Conservation (phyloP, 768 basidiomycete species). For the Amanita fuliginea region DNA sequence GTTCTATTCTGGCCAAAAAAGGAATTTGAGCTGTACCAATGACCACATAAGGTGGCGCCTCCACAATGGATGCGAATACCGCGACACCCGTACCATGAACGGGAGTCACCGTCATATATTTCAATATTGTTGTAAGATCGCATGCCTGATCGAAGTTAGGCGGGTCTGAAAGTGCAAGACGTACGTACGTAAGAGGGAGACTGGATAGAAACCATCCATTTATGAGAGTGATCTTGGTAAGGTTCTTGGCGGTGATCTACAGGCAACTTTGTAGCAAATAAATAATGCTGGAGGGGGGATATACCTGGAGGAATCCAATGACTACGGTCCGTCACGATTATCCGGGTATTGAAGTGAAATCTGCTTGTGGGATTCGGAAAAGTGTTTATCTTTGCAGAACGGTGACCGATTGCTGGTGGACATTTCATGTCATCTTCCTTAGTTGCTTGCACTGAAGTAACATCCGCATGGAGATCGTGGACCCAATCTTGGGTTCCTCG, state of each 20-base stretch:
- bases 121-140: conserved; percentile 34
- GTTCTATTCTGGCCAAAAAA: conserved; percentile 35
- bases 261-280: neutral
- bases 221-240: conserved; percentile 25
- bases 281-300: conserved; percentile 3
- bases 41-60: conserved; percentile 32
- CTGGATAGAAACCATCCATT: conserved; percentile 46
- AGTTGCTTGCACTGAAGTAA: neutral
- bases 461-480: neutral
- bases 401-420: neutral
- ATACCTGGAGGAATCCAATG: conserved; percentile 33
- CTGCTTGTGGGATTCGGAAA: conserved; percentile 20
- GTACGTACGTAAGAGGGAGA: conserved; percentile 38
- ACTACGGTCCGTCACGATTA: conserved; percentile 37
- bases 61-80: conserved; percentile 12
- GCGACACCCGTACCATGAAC: conserved; percentile 11
- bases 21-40: conserved; percentile 29
- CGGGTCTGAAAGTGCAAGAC: neutral
- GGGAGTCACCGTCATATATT: conserved; percentile 24
- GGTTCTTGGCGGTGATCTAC: conserved; percentile 9
- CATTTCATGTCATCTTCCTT: neutral
- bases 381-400: conserved; percentile 1
- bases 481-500: neutral
- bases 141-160: conserved; percentile 19
- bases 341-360: conserved; percentile 38